phyloP scores from a whole-genome alignment of 192 early-diverging fungal genomes.

The Coemansia sp. region DNA sequence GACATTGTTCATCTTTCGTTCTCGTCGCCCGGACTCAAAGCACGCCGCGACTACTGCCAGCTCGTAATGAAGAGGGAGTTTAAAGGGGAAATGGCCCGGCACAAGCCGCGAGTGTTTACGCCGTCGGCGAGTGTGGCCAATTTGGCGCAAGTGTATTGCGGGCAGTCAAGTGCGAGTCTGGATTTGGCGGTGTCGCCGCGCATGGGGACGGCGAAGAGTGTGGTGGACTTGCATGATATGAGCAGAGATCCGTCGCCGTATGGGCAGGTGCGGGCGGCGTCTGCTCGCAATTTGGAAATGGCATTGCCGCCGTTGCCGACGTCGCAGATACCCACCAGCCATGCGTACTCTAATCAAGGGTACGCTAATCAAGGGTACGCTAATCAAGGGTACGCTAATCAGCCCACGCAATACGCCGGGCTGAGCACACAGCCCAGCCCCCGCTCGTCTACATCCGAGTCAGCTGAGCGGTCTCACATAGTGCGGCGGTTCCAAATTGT shows the following conservation, averaged over 20 bases:
- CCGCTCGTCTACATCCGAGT: neutral
- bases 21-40: conserved; percentile 29
- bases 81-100: conserved; percentile 15
- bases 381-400: too few relatives aligned
- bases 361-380: too few relatives aligned
- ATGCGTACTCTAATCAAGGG: neutral
- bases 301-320: neutral
- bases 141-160: conserved; percentile 17
- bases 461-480: neutral
- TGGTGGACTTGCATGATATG: conserved; percentile 7
- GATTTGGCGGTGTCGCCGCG: neutral
- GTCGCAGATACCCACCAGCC: neutral
- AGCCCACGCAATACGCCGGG: conserved; percentile 17
- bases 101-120: conserved; percentile 42
- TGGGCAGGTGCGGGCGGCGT: neutral
- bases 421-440: conserved; percentile 7
- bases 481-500: conserved; percentile 41
- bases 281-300: neutral
- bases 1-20: conserved; percentile 21
- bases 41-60: conserved; percentile 48
- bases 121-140: conserved; percentile 46
- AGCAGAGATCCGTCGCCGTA: neutral
- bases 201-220: conserved; percentile 1
- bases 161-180: conserved; percentile 31
- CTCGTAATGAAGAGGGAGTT: conserved; percentile 44